phyloP scores from a whole-genome alignment of 331 rosid genomes.

The Spiraea crenata region DNA sequence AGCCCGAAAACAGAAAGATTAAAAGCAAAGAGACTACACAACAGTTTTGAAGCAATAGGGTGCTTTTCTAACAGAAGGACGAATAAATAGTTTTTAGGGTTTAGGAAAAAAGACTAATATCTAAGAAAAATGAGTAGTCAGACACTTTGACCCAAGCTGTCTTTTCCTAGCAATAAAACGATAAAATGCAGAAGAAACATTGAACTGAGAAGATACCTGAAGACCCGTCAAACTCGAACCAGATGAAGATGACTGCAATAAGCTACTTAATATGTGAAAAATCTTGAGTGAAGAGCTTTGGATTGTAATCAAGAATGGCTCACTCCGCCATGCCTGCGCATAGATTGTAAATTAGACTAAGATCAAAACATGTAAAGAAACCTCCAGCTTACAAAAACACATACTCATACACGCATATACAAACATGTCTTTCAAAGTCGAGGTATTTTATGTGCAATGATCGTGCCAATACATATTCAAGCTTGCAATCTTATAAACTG shows the following conservation, averaged over 20 bases:
- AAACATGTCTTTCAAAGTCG: not conserved
- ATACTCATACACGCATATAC: not conserved
- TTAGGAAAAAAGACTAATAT: not conserved
- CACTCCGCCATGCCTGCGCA: conserved; percentile 63
- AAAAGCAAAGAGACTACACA: not conserved
- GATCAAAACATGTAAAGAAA: conserved; percentile 20
- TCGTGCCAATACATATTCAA: not conserved
- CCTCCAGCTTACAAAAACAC: not conserved
- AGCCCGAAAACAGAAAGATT: conserved; percentile 5
- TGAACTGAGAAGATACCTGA: conserved; percentile 50
- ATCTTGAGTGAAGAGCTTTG: conserved; percentile 52
- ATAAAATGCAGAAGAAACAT: conserved; percentile 3
- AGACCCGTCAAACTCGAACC: conserved; percentile 51
- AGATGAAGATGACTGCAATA: conserved; percentile 55
- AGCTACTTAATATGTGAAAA: conserved; percentile 51
- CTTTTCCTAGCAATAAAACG: not conserved
- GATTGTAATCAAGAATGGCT: conserved; percentile 57
- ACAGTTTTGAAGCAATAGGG: not conserved
- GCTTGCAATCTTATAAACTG: not conserved
- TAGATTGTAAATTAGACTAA: conserved; percentile 24
- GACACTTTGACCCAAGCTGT: conserved; percentile 5
- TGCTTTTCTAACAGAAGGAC: not conserved
- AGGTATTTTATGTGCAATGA: not conserved
- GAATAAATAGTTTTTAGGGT: not conserved
- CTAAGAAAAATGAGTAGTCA: conserved; percentile 8